Evolutionary conservation across 495 filamentous ascomycete species (phyloP), one percentile per base, ranked within the genome.

Genomic region (Penicillium lividum): DNA sequence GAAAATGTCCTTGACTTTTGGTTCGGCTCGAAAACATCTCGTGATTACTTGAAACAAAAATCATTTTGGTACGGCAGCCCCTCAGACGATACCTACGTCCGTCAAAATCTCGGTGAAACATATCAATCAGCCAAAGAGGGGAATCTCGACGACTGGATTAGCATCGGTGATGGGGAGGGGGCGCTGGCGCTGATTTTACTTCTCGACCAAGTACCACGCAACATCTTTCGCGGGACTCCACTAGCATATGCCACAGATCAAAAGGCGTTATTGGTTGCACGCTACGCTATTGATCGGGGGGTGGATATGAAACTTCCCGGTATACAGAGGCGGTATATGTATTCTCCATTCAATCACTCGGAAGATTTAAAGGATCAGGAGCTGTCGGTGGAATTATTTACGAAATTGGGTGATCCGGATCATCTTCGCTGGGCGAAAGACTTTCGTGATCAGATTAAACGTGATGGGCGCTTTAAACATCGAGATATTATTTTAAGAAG

Each of bases 171-270:
- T 0, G 61, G 61, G 1, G 50, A 61, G 11, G 69, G 69, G 5
- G 62, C 68, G 2, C 54, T 75, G 18, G 70, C 69, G 7, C 54
- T 75, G 13, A 69, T 73, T 45, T 50, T 75, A 5, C 57, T 73
- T 0, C 67, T 73, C 7, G 72, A 75, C 53, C 70, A 73, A 48
- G 68, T 75, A 27, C 69, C 68, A 4, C 67, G 72, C 3, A 75
- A 75, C 46, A 66, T 75, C 53, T 70, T 70, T 52, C 60, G 72
- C 8, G 61, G 56, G 22, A 63, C 64, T 4, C 57, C 68, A 6
- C 56, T 62, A 13, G 66, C 68, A 33, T 75, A 67, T 60, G 64
- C 60, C 9, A 63, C 68, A 10, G 77, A 77, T 48, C 25, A 56
- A 3, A 66, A 72, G 34, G 75, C 73, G 0, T 22, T 70, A 0